Conservation (phyloP, 1,139 yeast species). For the Pichia terricola region DNA sequence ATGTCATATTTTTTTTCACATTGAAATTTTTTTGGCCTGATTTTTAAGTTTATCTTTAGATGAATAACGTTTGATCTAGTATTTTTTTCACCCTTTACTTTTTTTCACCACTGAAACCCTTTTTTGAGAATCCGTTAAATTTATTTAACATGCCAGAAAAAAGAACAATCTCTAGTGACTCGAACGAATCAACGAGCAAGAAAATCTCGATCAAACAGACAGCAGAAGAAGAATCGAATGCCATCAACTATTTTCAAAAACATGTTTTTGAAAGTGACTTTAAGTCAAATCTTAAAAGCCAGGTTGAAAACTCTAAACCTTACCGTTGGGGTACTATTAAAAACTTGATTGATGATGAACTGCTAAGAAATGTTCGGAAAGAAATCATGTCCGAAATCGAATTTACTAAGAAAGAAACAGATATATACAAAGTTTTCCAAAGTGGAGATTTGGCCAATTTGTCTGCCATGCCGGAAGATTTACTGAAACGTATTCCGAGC, state of each 20-base stretch:
- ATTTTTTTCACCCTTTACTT: too few relatives aligned
- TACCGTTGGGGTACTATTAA: constrained; percentile 84
- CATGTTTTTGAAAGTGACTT: constrained; percentile 44
- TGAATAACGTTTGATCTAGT: too few relatives aligned
- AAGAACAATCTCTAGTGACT: not conserved
- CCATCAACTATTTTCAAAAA: constrained; percentile 41
- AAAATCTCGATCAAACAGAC: constrained; percentile 24
- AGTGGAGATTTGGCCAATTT: constrained; percentile 93
- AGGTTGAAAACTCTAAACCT: constrained; percentile 53
- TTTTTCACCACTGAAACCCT: too few relatives aligned
- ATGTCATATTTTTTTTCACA: too few relatives aligned
- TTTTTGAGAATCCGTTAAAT: too few relatives aligned
- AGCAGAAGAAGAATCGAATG: constrained; percentile 25
- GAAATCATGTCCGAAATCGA: constrained; percentile 80
- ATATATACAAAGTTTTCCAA: constrained; percentile 89
- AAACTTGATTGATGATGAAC: constrained; percentile 62
- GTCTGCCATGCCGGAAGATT: constrained; percentile 74
- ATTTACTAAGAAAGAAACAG: constrained; percentile 93
- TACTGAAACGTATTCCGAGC: constrained; percentile 62
- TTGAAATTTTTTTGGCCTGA: too few relatives aligned
- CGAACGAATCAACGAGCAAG: constrained; percentile 3
- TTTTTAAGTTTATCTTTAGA: too few relatives aligned
- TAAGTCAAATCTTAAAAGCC: constrained; percentile 30
- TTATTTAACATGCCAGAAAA: not conserved
- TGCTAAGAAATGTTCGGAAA: constrained; percentile 67